Evolutionary conservation across 2,329 filamentous ascomycete species (phyloP), one percentile per base, ranked within the genome.

Genomic region (Madurella mycetomatis): DNA sequence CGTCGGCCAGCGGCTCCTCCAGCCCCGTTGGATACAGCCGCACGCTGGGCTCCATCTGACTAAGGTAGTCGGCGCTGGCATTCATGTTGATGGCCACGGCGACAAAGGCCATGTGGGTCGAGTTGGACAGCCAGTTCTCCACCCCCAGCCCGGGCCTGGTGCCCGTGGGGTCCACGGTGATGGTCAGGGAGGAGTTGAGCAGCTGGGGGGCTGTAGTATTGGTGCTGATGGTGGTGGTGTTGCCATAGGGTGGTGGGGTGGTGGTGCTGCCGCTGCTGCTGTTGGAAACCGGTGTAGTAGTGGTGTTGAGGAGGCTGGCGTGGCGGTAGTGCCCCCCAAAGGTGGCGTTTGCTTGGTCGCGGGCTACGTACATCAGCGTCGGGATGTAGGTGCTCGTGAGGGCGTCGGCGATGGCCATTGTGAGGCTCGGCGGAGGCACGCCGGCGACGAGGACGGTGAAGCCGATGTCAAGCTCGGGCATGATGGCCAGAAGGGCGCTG

Each of bases 401-500:
- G 9, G 62, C 55, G 50, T 71, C 69, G 40, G 68, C 67, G 18
- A 71, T 61, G 58, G 56, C 56, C 55, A 66, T 67, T 9, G 60
- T 58, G 2, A 69, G 51, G 9, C 58, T 60, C 1, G 61, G 18
- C 3, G 67, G 66, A 0, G 63, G 19, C 9, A 66, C 61, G 16
- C 69, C 68, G 2, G 69, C 68, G 5, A 63, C 60, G 40, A 68
- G 49, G 53, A 71, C 55, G 31, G 60, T 61, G 60, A 70, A 67
- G 47, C 69, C 68, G 25, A 71, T 64, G 55, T 69, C 62, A 47
- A 70, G 66, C 41, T 70, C 69, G 8, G 69, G 69, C 19, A 70
- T 66, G 44, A 71, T 32, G 9, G 67, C 64, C 11, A 70, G 51
- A 9, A 70, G 57, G 2, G 60, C 47, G 41, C 59, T 66, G 58